These are phyloP conservation scores for Candida dubliniensis DNA, from an alignment of 1,139 yeast genomes.

Conservation along the genomic window DNA sequence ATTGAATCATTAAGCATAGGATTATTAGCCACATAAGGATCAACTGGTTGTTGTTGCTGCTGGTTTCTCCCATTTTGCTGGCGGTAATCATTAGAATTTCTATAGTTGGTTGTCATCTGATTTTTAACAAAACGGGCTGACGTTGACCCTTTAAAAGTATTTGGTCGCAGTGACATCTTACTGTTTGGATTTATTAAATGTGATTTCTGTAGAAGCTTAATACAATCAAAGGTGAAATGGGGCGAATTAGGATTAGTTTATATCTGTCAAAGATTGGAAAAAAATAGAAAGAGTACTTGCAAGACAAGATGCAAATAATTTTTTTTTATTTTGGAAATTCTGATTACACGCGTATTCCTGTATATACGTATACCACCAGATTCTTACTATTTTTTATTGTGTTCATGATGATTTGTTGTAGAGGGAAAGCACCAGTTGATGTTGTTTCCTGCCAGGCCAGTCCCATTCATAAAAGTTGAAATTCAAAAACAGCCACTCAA, in stretches of 20 bases:
- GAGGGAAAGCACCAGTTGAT: too few species aligned
- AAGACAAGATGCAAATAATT: not conserved
- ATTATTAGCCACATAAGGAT: slow-evolving; percentile 30
- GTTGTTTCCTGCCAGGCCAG: too few species aligned
- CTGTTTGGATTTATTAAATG: not conserved
- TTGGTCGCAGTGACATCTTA: slow-evolving; percentile 11
- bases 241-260: not conserved
- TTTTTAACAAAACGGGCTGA: slow-evolving; percentile 60
- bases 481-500: too few species aligned
- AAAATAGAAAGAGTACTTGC: not conserved
- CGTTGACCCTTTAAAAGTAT: slow-evolving; percentile 45
- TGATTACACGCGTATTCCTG: slow-evolving; percentile 3
- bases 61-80: not conserved
- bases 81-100: slow-evolving; percentile 8
- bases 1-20: slow-evolving; percentile 46
- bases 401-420: too few species aligned
- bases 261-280: not conserved
- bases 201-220: too few species aligned
- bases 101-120: slow-evolving; percentile 14
- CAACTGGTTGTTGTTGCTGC: slow-evolving; percentile 16
- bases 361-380: not conserved
- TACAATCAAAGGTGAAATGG: too few species aligned
- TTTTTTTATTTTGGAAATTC: not conserved
- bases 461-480: too few species aligned
- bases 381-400: too few species aligned